Conservation (phyloP, 208 protist species). For the Wallacemonas sp. region DNA sequence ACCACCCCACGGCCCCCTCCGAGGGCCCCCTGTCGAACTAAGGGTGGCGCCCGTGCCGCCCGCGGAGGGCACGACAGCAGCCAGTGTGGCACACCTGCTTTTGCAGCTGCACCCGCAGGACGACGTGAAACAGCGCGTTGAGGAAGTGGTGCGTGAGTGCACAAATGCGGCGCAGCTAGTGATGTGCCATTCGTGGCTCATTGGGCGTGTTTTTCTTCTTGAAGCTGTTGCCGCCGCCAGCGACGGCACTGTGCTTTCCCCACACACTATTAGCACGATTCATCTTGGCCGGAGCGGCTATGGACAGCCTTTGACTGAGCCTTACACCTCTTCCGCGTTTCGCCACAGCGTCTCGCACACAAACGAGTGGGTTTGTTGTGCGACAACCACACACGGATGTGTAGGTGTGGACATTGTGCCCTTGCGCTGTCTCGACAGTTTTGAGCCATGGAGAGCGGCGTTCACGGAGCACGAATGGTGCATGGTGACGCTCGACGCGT, state of each 20-base stretch:
- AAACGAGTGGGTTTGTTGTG: slow-evolving; percentile 24
- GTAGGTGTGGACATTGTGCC: slow-evolving; percentile 33
- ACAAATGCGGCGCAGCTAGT: background rate
- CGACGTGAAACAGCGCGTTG: background rate
- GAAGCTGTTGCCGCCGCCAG: background rate
- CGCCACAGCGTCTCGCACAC: slow-evolving; percentile 33
- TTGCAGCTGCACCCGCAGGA: background rate
- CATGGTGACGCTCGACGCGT: background rate
- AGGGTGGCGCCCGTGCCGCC: no score
- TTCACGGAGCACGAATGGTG: slow-evolving; percentile 11
- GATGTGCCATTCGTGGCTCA: background rate
- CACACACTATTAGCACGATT: slow-evolving; percentile 1
- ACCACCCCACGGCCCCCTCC: no score
- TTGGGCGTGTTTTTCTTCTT: background rate
- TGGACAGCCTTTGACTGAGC: background rate
- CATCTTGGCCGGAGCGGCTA: background rate
- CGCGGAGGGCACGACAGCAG: no score
- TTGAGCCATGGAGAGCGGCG: background rate
- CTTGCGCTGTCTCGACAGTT: background rate
- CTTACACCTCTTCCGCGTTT: background rate
- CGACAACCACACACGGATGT: background rate
- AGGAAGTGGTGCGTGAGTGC: background rate
- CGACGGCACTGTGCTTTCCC: no score
- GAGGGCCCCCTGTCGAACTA: no score
- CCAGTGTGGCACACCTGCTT: background rate